These are phyloP conservation scores for Eucalyptus sp. DNA, from an alignment of 345 rosid species.

Conservation along the genomic window DNA sequence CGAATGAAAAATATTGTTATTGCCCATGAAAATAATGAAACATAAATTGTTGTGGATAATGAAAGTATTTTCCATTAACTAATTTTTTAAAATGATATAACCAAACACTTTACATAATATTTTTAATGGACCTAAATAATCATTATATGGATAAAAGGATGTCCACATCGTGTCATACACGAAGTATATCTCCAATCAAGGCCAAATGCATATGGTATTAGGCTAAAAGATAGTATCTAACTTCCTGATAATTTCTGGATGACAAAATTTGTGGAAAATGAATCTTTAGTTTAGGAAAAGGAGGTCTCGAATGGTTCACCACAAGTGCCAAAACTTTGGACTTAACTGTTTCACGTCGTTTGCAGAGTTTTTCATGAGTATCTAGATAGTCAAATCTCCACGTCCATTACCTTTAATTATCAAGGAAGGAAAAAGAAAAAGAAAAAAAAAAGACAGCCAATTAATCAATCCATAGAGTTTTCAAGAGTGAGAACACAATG, in stretches of 20 bases:
- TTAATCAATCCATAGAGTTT: not conserved
- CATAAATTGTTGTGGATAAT: no score
- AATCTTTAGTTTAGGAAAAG: no score
- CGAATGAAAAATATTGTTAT: no score
- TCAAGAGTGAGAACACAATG: not conserved
- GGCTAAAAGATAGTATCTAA: not conserved
- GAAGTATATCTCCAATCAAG: not conserved
- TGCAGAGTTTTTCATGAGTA: not conserved
- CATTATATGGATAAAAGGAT: not conserved
- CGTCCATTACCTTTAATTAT: no score
- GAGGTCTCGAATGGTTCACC: no score
- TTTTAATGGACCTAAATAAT: not conserved
- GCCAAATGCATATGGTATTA: not conserved
- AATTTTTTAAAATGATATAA: no score
- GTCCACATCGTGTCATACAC: not conserved
- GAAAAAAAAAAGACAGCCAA: not conserved
- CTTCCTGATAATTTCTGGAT: no score
- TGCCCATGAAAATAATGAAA: no score
- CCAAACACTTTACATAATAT: no score
- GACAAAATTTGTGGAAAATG: not conserved
- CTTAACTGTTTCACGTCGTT: not conserved
- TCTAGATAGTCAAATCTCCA: not conserved
- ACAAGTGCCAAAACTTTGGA: not conserved
- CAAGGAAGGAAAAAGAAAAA: no score
- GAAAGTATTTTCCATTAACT: no score